Conservation (phyloP, 2,329 filamentous ascomycete species). For the Stagonosporopsis cucurbitacearum region DNA sequence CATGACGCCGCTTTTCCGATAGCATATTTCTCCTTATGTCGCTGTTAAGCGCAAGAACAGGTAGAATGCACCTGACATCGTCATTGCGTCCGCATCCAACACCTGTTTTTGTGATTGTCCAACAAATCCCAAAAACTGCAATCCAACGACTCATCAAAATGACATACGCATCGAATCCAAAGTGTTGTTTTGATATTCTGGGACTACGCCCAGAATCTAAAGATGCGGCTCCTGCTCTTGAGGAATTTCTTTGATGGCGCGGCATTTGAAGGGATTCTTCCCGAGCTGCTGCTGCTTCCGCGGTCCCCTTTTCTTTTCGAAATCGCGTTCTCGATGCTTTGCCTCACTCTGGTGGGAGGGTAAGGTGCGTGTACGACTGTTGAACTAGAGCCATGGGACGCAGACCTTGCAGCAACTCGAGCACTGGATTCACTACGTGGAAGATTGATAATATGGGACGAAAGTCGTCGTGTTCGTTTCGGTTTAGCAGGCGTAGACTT, state of each 20-base stretch:
- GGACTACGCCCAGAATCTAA: slow-evolving; percentile 47
- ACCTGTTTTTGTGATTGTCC: slow-evolving; percentile 8
- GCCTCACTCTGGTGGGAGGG: slow-evolving; percentile 10
- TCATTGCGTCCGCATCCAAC: slow-evolving; percentile 15
- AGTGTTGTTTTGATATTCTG: not conserved
- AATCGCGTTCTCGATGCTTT: slow-evolving; percentile 24
- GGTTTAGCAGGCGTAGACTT: slow-evolving; percentile 29
- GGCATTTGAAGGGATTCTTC: slow-evolving; percentile 6
- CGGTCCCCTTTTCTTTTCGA: slow-evolving; percentile 23
- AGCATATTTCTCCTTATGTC: slow-evolving; percentile 14
- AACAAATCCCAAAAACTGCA: slow-evolving; percentile 5
- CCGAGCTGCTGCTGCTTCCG: slow-evolving; percentile 15
- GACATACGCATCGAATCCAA: slow-evolving; percentile 15
- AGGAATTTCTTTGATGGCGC: slow-evolving; percentile 37
- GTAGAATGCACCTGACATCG: slow-evolving; percentile 24
- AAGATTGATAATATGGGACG: slow-evolving; percentile 39
- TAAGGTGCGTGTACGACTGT: slow-evolving; percentile 27
- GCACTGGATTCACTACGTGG: slow-evolving; percentile 36
- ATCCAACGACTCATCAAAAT: not conserved
- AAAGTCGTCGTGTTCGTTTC: slow-evolving; percentile 41
- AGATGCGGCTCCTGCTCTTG: slow-evolving; percentile 46
- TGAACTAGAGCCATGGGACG: slow-evolving; percentile 29
- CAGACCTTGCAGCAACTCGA: slow-evolving; percentile 23
- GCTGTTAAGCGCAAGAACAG: slow-evolving; percentile 27
- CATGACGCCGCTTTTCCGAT: slow-evolving; percentile 11